Percentiles rank a stretch among this genome's conserved stretches.
phyloP scores from a whole-genome alignment of 495 filamentous ascomycete genomes.

The Penicillium manginii region DNA sequence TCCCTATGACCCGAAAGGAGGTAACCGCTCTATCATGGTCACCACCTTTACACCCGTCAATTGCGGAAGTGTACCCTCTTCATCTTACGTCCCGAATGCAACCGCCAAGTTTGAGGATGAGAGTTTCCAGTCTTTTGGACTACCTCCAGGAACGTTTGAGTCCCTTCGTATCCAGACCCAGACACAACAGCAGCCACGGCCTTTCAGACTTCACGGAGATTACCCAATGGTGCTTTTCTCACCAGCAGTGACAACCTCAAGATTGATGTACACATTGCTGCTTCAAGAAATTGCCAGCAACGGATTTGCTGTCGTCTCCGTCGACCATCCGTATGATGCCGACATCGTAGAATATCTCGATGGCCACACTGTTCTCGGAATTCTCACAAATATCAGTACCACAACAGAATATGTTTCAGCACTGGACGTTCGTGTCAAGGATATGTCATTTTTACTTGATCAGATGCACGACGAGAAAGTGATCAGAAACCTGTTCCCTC shows the following conservation, averaged over 20 bases:
- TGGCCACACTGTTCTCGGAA: conserved; percentile 28
- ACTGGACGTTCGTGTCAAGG: conserved; percentile 33
- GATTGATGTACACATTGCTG: conserved; percentile 44
- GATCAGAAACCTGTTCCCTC: conserved; percentile 6
- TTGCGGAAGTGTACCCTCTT: conserved; percentile 10
- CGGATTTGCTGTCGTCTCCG: conserved; percentile 49
- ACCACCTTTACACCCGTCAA: conserved; percentile 38
- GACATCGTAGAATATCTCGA: conserved; percentile 54
- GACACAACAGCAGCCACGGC: conserved; percentile 10
- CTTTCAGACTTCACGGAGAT: conserved; percentile 9
- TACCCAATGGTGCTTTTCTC: conserved; percentile 43
- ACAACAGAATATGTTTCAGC: conserved; percentile 4
- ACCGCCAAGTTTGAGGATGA: conserved; percentile 18
- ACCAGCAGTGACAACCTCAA: conserved; percentile 33
- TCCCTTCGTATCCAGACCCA: conserved; percentile 9
- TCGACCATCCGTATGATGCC: conserved; percentile 57
- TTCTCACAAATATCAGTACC: conserved; percentile 16
- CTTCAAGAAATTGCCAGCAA: conserved; percentile 48
- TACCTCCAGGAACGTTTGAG: conserved; percentile 5
- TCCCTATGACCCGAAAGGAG: conserved; percentile 31
- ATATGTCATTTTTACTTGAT: conserved; percentile 42
- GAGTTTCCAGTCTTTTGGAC: conserved; percentile 24
- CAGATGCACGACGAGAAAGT: conserved; percentile 26
- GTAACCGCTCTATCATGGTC: conserved; percentile 36
- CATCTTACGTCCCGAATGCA: conserved; percentile 19